phyloP scores from a whole-genome alignment of 2,329 filamentous ascomycete species.

The Diaporthe sp. region DNA sequence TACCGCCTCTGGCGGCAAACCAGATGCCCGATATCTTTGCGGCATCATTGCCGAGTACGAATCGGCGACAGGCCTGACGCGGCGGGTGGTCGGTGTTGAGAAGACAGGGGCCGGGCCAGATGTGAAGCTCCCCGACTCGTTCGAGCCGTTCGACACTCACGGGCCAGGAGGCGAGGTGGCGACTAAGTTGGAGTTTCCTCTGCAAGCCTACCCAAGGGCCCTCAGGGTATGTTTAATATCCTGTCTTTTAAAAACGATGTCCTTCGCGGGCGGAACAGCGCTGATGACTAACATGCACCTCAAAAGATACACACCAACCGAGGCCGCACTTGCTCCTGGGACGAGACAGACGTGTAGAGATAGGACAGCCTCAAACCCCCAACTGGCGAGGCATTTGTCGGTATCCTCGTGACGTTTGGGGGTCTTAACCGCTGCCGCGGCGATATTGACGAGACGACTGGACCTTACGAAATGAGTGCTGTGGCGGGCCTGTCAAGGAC shows the following conservation, averaged over 20 bases:
- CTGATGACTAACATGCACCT: neutral
- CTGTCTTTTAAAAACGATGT: neutral
- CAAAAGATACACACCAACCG: neutral
- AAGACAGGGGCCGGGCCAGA: neutral
- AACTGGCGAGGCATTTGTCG: neutral
- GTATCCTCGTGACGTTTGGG: neutral
- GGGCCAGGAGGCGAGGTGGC: constrained; percentile 6
- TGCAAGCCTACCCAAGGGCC: neutral
- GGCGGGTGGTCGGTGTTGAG: neutral
- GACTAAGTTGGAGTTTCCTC: neutral
- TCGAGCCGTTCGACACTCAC: neutral
- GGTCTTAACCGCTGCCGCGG: neutral
- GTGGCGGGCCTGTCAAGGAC: constrained; percentile 11
- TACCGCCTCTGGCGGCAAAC: neutral
- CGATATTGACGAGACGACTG: neutral
- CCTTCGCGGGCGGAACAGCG: too few species aligned
- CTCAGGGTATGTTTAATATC: neutral
- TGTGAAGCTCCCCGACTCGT: neutral
- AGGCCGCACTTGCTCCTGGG: neutral
- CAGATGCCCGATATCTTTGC: neutral
- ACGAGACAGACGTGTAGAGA: neutral
- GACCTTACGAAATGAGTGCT: neutral
- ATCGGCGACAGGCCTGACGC: neutral
- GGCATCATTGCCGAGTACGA: constrained; percentile 1
- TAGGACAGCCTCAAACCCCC: neutral